Conservation (phyloP, 2,329 filamentous ascomycete species). For the Microcyclospora pomicola region DNA sequence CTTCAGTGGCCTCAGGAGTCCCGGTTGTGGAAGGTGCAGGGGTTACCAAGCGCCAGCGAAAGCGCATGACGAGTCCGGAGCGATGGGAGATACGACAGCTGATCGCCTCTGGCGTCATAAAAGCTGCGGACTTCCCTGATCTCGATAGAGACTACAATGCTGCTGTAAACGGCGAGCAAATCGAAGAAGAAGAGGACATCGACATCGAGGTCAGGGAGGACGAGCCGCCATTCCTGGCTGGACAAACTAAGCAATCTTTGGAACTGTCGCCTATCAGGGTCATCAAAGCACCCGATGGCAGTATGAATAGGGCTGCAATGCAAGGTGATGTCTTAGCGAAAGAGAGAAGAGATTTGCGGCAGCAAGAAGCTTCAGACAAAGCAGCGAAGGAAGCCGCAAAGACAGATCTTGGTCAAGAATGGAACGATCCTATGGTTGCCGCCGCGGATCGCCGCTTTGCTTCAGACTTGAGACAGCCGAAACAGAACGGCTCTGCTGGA, state of each 20-base stretch:
- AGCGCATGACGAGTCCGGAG: conserved; percentile 91
- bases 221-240: conserved; percentile 87
- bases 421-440: conserved; percentile 92
- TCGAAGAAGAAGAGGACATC: conserved; percentile 90
- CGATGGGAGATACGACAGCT: conserved; percentile 95
- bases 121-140: conserved; percentile 86
- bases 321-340: conserved; percentile 77
- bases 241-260: conserved; percentile 90
- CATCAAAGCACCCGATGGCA: conserved; percentile 96
- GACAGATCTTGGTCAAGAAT: conserved; percentile 76
- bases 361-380: conserved; percentile 74
- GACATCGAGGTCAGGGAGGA: conserved; percentile 96
- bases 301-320: conserved; percentile 92
- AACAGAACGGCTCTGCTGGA: conserved; percentile 39
- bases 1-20: conserved; percentile 38
- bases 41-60: conserved; percentile 52
- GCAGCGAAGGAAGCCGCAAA: conserved; percentile 59
- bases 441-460: conserved; percentile 81
- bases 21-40: conserved; percentile 47
- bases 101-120: conserved; percentile 87
- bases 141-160: conserved; percentile 88
- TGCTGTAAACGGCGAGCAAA: conserved; percentile 69
- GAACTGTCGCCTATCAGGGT: conserved; percentile 92
- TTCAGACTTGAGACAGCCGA: conserved; percentile 61
- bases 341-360: conserved; percentile 75